Percentiles rank a stretch among this genome's conserved stretches.
These are phyloP conservation scores for Salvia splendens DNA, from an alignment of 257 asterid genomes.

Conservation along the genomic window DNA sequence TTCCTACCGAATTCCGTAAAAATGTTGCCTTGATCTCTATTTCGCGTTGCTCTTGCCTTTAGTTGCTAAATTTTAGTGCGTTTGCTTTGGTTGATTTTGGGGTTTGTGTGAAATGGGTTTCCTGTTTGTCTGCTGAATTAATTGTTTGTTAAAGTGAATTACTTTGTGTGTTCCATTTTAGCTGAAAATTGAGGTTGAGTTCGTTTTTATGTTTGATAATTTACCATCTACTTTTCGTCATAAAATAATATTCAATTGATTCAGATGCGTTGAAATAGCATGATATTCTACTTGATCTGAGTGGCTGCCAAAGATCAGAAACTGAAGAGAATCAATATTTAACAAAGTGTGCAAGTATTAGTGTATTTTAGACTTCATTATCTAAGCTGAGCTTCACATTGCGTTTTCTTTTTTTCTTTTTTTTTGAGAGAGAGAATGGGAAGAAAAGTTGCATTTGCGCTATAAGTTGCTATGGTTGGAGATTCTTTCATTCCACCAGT, in stretches of 20 bases:
- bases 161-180: conserved; percentile 14
- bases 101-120: conserved; percentile 1
- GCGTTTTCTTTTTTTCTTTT: background rate
- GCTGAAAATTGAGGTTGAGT: conserved; percentile 24
- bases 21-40: too few relatives aligned
- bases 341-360: background rate
- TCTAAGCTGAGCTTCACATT: background rate
- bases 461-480: conserved; percentile 22
- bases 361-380: background rate
- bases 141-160: conserved; percentile 15
- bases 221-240: background rate
- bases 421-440: background rate
- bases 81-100: background rate
- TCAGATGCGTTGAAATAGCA: too few relatives aligned
- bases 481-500: conserved; percentile 20
- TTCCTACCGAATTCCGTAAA: too few relatives aligned
- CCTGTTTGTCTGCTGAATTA: background rate
- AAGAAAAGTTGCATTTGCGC: background rate
- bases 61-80: too few relatives aligned
- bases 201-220: too few relatives aligned
- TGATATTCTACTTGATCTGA: background rate
- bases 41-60: too few relatives aligned
- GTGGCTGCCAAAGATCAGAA: background rate
- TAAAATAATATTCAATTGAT: background rate
- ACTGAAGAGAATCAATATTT: background rate